Conservation (phyloP, 2,329 filamentous ascomycete species). For the Penicillium brevicompactum region DNA sequence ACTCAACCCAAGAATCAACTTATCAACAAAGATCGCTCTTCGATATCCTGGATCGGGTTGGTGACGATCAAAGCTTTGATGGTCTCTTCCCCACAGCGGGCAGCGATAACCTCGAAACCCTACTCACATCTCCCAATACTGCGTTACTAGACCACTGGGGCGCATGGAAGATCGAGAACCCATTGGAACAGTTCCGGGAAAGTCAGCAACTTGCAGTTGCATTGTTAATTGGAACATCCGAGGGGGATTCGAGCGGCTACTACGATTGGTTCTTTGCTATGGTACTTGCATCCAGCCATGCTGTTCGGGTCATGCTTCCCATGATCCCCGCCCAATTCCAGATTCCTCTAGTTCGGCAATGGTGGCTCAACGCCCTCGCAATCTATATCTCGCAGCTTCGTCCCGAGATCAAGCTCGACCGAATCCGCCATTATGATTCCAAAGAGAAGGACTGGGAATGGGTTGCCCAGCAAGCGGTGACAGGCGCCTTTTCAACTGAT, state of each 20-base stretch:
- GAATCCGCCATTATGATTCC: conserved; percentile 62
- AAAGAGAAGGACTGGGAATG: conserved; percentile 73
- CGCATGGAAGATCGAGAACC: conserved; percentile 73
- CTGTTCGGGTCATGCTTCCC: conserved; percentile 81
- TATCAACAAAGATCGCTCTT: conserved; percentile 65
- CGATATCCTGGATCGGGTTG: conserved; percentile 71
- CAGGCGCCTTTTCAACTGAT: conserved; percentile 68
- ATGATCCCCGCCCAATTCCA: conserved; percentile 74
- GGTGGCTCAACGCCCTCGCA: conserved; percentile 82
- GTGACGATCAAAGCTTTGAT: conserved; percentile 70
- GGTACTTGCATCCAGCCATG: conserved; percentile 81
- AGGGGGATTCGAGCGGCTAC: conserved; percentile 42
- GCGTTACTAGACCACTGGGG: conserved; percentile 88
- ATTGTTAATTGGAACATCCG: conserved; percentile 40
- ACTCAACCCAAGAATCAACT: conserved; percentile 63
- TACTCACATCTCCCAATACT: conserved; percentile 71
- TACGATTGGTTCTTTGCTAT: conserved; percentile 87
- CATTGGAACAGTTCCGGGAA: conserved; percentile 72
- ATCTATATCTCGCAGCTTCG: conserved; percentile 76
- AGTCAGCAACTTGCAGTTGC: conserved; percentile 61
- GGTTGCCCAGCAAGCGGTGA: conserved; percentile 70
- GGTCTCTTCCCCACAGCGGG: conserved; percentile 62
- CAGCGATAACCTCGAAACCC: conserved; percentile 63
- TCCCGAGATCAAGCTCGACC: conserved; percentile 69
- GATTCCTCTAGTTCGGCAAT: conserved; percentile 73